Base-by-base conservation (phyloP, 1,284 basidiomycete genomes). In the Neolentinus lepideus region DNA sequence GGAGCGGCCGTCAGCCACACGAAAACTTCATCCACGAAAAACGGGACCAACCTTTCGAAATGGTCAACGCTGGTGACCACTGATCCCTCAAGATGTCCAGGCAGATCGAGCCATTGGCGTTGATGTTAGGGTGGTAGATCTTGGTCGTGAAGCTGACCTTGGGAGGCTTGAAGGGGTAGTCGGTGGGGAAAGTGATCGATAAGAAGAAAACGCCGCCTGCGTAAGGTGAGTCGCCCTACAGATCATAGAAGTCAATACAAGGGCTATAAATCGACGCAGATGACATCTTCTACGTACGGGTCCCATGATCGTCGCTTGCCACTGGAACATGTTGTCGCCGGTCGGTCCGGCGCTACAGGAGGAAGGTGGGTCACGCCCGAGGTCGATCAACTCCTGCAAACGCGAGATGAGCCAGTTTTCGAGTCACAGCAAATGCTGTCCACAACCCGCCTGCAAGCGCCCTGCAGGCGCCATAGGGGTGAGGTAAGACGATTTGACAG, bases 121-220 rank as follows among this genome's bases (percentile, higher is more conserved):
- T 97, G 90, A 97, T 95, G 79, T 96, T 96, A 52, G 92, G 92
- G 73, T 96, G 94, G 72, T 94, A 94, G 64, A 92, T 92, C 88
- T 96, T 98, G 69, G 96, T 99, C 65, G 92, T 94, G 77, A 99
- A 99, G 76, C 90, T 91, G 73, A 99, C 94, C 84, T 98, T 98
- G 72, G 97, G 97, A 43, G 97, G 96, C 80, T 96, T 96, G 87
- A 98, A 97, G 45, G 94, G 94, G 79, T 98, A 98, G 74, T 98
- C 94, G 74, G 87, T 88, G 51, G 90, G 91, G 84, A 96, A 95
- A 52, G 82, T 85, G 71, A 96, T 96, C 57, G 85, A 92, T 63
- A 97, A 85, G 88, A 96, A 96, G 79, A 96, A 97, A 58, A 97
- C 94, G 71, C 94, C 94, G 65, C 94, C 94, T 33, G 94, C 86